phyloP scores from a whole-genome alignment of 164 flowering plant species.

The Nymphaea colorata region DNA sequence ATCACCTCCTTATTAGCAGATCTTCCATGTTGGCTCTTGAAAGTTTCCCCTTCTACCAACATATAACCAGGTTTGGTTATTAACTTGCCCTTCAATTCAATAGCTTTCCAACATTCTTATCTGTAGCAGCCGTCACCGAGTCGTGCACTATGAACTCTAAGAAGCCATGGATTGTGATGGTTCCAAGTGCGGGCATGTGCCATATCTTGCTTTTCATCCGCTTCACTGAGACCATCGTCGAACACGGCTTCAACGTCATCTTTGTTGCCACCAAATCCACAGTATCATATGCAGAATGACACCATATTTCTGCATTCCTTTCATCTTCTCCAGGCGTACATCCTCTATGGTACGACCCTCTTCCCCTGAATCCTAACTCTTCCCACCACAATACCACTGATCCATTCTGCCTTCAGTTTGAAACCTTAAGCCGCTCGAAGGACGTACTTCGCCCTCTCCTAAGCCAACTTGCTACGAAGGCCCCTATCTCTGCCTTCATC shows the following conservation, averaged over 20 bases:
- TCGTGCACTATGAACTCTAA: background rate
- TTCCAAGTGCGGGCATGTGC: background rate
- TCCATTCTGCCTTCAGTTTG: conserved; percentile 32
- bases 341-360: background rate
- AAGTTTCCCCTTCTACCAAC: too few species aligned
- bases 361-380: background rate
- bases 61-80: too few species aligned
- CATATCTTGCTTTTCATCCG: background rate
- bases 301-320: background rate
- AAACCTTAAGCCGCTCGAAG: conserved; percentile 24
- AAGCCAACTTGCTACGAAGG: conserved; percentile 8
- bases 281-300: background rate
- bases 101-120: background rate
- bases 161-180: background rate
- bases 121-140: background rate
- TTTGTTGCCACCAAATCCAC: background rate
- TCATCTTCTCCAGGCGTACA: background rate
- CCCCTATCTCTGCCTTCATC: conserved; percentile 18
- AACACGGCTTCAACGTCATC: background rate
- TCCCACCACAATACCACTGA: conserved; percentile 9
- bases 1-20: too few species aligned
- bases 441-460: conserved; percentile 23
- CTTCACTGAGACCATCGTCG: background rate
- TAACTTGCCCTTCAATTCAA: too few species aligned
- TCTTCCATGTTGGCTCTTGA: too few species aligned